Conservation (phyloP, 2,329 filamentous ascomycete genomes). For the Ophiosphaerella narmari region DNA sequence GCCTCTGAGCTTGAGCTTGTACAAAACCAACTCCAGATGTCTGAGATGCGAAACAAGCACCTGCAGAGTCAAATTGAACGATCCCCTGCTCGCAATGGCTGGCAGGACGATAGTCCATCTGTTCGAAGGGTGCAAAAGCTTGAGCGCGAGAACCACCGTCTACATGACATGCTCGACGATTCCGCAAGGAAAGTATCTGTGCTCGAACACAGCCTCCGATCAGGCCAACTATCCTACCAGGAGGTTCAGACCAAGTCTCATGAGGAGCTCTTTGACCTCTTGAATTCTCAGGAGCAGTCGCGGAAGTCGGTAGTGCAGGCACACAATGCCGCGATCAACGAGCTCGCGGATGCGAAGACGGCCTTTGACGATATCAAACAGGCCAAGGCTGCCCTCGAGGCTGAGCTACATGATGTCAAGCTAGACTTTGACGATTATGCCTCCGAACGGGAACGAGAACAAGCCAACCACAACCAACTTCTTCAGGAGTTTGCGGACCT, state of each 20-base stretch:
- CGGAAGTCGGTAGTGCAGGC: slow-evolving; percentile 78
- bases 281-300: slow-evolving; percentile 91
- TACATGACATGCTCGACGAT: slow-evolving; percentile 94
- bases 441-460: slow-evolving; percentile 80
- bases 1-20: slow-evolving; percentile 89
- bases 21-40: slow-evolving; percentile 91
- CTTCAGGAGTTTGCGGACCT: slow-evolving; percentile 91
- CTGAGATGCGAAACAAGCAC: slow-evolving; percentile 93
- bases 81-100: slow-evolving; percentile 64
- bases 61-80: slow-evolving; percentile 85
- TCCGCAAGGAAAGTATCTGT: slow-evolving; percentile 90
- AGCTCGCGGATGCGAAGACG: slow-evolving; percentile 83
- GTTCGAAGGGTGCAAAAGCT: slow-evolving; percentile 83
- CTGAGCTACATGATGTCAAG: slow-evolving; percentile 81
- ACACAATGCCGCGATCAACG: slow-evolving; percentile 83
- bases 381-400: slow-evolving; percentile 76
- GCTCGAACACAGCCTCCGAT: slow-evolving; percentile 83
- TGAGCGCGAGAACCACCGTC: slow-evolving; percentile 85
- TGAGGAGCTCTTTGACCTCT: slow-evolving; percentile 88
- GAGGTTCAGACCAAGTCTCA: slow-evolving; percentile 93
- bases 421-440: slow-evolving; percentile 84
- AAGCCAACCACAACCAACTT: slow-evolving; percentile 83
- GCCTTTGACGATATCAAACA: slow-evolving; percentile 88
- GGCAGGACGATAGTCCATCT: slow-evolving; percentile 77
- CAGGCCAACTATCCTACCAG: slow-evolving; percentile 83